Conservation (phyloP, 2,329 filamentous ascomycete genomes). For the Alternaria gansuensis region DNA sequence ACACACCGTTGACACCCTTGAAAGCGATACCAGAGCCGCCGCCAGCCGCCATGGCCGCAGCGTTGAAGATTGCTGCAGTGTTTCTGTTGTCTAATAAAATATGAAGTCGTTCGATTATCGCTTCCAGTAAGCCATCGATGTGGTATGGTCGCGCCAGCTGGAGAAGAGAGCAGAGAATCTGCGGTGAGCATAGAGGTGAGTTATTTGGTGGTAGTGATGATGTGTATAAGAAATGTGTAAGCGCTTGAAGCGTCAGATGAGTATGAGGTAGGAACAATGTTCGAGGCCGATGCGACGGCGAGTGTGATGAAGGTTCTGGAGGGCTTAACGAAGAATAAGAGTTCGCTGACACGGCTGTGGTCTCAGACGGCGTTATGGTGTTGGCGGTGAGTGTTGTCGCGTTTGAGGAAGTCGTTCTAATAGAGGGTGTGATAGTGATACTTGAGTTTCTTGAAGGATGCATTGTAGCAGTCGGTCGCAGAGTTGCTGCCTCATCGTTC, state of each 20-base stretch:
- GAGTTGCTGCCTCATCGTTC: conserved; percentile 73
- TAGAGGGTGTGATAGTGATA: conserved; percentile 81
- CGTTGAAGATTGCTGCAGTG: conserved; percentile 96
- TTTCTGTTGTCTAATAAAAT: conserved; percentile 90
- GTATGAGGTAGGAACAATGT: conserved; percentile 95
- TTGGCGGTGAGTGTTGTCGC: conserved; percentile 56
- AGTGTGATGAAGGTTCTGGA: conserved; percentile 63
- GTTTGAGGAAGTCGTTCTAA: conserved; percentile 60
- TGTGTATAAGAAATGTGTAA: conserved; percentile 94
- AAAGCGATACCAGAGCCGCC: conserved; percentile 85
- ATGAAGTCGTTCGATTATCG: conserved; percentile 89
- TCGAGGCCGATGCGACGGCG: conserved; percentile 75
- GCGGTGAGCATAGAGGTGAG: conserved; percentile 86
- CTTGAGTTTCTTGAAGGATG: conserved; percentile 77
- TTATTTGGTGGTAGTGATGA: conserved; percentile 80
- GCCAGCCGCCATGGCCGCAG: conserved; percentile 95
- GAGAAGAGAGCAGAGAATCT: conserved; percentile 92
- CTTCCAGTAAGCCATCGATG: conserved; percentile 90
- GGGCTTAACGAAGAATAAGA: conserved; percentile 58
- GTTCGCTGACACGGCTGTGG: conserved; percentile 52
- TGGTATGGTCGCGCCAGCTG: conserved; percentile 94
- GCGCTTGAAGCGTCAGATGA: conserved; percentile 83
- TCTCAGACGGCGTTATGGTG: conserved; percentile 49
- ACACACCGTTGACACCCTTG: conserved; percentile 44
- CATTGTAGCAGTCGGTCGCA: conserved; percentile 68